Conservation (phyloP, 2,329 filamentous ascomycete species). For the Leptographium wingfieldii region DNA sequence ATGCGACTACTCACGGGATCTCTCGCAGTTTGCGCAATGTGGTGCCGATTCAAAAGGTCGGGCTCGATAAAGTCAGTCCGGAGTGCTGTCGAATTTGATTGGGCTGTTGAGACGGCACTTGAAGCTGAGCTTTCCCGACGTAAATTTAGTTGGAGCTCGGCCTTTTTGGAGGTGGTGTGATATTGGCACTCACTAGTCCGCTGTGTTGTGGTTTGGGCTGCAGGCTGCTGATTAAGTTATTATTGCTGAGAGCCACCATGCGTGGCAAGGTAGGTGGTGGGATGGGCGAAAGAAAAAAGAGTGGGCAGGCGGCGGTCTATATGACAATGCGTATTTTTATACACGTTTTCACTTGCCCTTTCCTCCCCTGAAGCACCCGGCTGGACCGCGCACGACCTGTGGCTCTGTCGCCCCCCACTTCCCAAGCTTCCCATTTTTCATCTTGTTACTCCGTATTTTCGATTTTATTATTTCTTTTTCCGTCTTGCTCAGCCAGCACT, state of each 20-base stretch:
- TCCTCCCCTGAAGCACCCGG: slow-evolving; percentile 4
- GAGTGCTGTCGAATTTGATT: not conserved
- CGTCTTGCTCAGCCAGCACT: not conserved
- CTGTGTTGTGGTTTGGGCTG: not conserved
- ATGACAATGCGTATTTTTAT: slow-evolving; percentile 20
- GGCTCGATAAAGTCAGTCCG: not conserved
- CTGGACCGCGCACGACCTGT: slow-evolving; percentile 12
- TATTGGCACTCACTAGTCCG: not conserved
- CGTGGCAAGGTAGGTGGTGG: slow-evolving; percentile 1
- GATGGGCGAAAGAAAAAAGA: slow-evolving; percentile 11
- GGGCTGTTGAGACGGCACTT: not conserved
- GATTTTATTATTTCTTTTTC: slow-evolving; percentile 1
- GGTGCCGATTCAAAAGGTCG: not conserved
- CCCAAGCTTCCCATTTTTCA: slow-evolving; percentile 5
- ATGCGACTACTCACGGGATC: not conserved
- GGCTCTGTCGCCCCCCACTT: slow-evolving; percentile 5
- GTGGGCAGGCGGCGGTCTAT: slow-evolving; percentile 16
- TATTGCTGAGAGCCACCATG: not conserved
- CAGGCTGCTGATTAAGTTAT: not conserved
- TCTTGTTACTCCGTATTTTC: not conserved
- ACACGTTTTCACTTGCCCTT: slow-evolving; percentile 14
- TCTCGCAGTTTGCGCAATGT: not conserved
- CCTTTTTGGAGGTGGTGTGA: not conserved
- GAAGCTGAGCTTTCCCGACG: not conserved
- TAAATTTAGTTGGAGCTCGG: not conserved